Conservation (phyloP, 805 yeast genomes). For the Kregervanrija pseudodelftensis region DNA sequence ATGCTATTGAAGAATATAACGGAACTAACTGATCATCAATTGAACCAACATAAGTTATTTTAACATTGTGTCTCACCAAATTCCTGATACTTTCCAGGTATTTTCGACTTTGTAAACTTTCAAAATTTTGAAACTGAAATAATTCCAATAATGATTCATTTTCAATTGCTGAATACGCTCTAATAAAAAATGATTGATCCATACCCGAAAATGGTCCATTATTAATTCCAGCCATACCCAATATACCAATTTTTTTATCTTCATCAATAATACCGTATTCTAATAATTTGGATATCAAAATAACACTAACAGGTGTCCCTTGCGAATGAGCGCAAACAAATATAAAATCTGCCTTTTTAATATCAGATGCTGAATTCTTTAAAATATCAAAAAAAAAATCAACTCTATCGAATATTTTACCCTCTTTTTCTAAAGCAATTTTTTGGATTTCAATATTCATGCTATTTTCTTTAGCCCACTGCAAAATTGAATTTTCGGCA, state of each 20-base stretch:
- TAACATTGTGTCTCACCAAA: conserved; percentile 63
- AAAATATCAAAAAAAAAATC: conserved; percentile 69
- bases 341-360: conserved; percentile 64
- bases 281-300: conserved; percentile 66
- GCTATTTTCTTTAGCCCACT: conserved; percentile 52
- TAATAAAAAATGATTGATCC: conserved; percentile 74
- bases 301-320: conserved; percentile 87
- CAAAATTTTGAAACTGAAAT: conserved; percentile 79
- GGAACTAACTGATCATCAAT: conserved; percentile 94
- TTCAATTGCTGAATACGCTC: conserved; percentile 88
- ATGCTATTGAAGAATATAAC: conserved; percentile 76
- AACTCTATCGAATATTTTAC: conserved; percentile 81
- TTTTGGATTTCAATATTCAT: conserved; percentile 60
- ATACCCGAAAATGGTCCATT: conserved; percentile 91
- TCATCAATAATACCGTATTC: conserved; percentile 45
- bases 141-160: conserved; percentile 79
- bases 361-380: conserved; percentile 49
- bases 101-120: conserved; percentile 63
- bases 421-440: conserved; percentile 91
- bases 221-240: conserved; percentile 95
- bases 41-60: conserved; percentile 78
- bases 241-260: conserved; percentile 51
- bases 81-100: conserved; percentile 61
- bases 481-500: conserved; percentile 69
- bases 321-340: conserved; percentile 93